Evolutionary conservation across 768 basidiomycete species (phyloP).

Genomic region (Clitopilus hobsonii): DNA sequence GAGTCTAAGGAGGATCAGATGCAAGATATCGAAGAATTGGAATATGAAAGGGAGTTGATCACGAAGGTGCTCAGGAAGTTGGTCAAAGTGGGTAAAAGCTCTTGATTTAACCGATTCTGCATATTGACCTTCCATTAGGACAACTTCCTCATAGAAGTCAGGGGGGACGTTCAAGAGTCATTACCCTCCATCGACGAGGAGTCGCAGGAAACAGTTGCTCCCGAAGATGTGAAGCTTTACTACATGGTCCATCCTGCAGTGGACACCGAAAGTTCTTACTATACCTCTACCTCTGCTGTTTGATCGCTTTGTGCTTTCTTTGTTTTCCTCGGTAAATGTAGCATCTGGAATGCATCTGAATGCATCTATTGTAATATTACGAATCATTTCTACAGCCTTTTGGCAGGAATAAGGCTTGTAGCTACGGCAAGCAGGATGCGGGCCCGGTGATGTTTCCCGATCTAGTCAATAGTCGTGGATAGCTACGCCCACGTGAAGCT

Average conservation of each 20-base stretch:
- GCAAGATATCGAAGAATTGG: conserved; percentile 79
- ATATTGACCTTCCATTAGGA: conserved; percentile 48
- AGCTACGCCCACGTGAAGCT: neutral
- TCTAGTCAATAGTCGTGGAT: neutral
- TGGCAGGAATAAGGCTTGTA: too few species aligned
- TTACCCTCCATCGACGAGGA: conserved; percentile 63
- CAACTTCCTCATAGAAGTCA: conserved; percentile 78
- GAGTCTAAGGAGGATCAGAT: conserved; percentile 84
- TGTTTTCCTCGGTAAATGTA: conserved; percentile 1
- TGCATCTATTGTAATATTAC: neutral
- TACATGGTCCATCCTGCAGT: conserved; percentile 92
- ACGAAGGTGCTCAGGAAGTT: conserved; percentile 86
- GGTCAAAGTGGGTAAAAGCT: conserved; percentile 64
- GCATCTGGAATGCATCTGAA: neutral
- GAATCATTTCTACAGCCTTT: too few species aligned
- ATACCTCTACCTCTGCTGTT: conserved; percentile 26
- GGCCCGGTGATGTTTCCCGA: neutral
- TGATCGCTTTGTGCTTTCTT: conserved; percentile 12
- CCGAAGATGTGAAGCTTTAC: conserved; percentile 63
- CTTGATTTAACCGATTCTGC: neutral
- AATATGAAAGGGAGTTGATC: conserved; percentile 87
- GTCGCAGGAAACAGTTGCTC: conserved; percentile 44
- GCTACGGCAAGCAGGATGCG: neutral
- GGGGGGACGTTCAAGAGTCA: conserved; percentile 79
- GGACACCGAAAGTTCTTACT: conserved; percentile 59